Evolutionary conservation across 2,329 filamentous ascomycete genomes (phyloP).

Genomic region (Graphiopsis chlorocephala): DNA sequence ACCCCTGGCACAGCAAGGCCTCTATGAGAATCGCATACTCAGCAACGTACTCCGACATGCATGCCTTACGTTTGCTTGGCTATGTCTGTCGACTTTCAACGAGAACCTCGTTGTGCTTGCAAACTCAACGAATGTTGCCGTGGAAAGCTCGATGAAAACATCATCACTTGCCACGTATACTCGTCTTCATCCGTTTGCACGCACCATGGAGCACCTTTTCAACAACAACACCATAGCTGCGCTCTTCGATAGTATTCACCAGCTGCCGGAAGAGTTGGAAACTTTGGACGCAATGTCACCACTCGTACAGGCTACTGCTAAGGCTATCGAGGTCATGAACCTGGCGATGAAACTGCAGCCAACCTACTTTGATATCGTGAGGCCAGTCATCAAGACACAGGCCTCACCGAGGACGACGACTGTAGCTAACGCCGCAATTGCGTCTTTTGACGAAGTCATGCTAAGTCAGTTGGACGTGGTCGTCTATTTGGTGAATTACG

Average conservation of each 20-base stretch:
- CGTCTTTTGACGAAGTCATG: constrained; percentile 90
- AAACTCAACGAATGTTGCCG: constrained; percentile 70
- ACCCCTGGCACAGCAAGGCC: constrained; percentile 61
- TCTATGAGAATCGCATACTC: constrained; percentile 55
- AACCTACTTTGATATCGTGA: constrained; percentile 86
- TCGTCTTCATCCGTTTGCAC: constrained; percentile 83
- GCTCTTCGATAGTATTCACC: constrained; percentile 75
- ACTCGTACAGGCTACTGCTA: constrained; percentile 72
- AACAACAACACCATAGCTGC: constrained; percentile 82
- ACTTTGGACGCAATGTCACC: constrained; percentile 74
- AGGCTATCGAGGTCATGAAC: constrained; percentile 79
- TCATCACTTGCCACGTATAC: constrained; percentile 78
- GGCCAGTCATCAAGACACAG: constrained; percentile 70
- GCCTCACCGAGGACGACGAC: constrained; percentile 56
- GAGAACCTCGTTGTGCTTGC: constrained; percentile 86
- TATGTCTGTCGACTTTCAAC: constrained; percentile 83
- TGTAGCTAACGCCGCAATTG: constrained; percentile 71
- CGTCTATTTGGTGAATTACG: constrained; percentile 80
- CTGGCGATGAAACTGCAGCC: constrained; percentile 81
- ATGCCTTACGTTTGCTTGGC: constrained; percentile 79
- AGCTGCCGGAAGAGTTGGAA: constrained; percentile 70
- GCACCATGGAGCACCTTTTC: constrained; percentile 98
- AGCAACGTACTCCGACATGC: constrained; percentile 64
- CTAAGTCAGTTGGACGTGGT: constrained; percentile 76
- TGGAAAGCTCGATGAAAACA: constrained; percentile 72